These are phyloP conservation scores for Neopestalotiopsis rosae DNA, from an alignment of 2,329 filamentous ascomycete genomes.

Conservation along the genomic window DNA sequence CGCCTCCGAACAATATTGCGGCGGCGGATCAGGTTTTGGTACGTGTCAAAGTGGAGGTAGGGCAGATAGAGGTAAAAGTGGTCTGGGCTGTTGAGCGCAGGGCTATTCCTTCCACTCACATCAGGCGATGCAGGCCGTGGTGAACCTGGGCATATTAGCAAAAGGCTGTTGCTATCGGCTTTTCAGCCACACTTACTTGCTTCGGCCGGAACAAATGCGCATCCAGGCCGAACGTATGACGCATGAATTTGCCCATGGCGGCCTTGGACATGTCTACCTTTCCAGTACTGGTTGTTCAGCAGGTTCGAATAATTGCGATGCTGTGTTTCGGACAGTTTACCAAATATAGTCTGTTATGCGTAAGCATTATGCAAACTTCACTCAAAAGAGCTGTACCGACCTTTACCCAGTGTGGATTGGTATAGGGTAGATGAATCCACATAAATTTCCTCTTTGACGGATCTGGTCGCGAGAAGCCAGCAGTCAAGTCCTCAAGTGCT, in stretches of 20 bases:
- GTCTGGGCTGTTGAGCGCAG: constrained; percentile 26
- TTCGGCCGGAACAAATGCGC: constrained; percentile 49
- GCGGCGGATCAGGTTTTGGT: constrained; percentile 60
- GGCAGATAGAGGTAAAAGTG: constrained; percentile 60
- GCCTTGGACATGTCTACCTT: constrained; percentile 51
- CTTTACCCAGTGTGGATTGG: constrained; percentile 64
- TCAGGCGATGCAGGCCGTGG: constrained; percentile 39
- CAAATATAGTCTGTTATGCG: constrained; percentile 36
- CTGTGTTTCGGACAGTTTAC: constrained; percentile 51
- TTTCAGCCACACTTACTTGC: constrained; percentile 28
- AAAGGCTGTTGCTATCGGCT: neutral
- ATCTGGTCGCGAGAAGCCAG: constrained; percentile 47
- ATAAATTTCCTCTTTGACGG: constrained; percentile 53
- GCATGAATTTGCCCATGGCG: constrained; percentile 55
- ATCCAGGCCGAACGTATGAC: constrained; percentile 54
- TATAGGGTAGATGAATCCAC: constrained; percentile 64
- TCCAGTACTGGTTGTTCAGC: constrained; percentile 54
- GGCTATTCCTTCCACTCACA: constrained; percentile 34
- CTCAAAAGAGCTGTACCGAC: constrained; percentile 37
- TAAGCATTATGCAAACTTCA: constrained; percentile 30
- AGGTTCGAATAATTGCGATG: constrained; percentile 46
- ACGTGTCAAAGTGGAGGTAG: constrained; percentile 70
- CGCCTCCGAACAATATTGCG: constrained; percentile 60
- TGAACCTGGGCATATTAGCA: constrained; percentile 33
- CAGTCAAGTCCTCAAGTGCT: constrained; percentile 37